Evolutionary conservation across 164 flowering plant genomes (phyloP).

Genomic region (Paratinospora sagittata): DNA sequence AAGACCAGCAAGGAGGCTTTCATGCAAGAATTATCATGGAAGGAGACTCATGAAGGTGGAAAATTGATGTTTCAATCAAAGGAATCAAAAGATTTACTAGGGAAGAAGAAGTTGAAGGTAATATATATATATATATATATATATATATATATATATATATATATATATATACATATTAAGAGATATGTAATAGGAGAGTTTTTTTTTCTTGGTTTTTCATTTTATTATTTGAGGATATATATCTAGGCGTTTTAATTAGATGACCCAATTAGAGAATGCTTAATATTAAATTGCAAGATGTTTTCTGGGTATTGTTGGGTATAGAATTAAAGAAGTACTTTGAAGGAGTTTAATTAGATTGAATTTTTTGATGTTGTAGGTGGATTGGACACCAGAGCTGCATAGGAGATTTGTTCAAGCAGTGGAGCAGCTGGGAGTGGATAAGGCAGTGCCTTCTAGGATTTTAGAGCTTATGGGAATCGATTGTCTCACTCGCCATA

Average conservation of each 20-base stretch:
- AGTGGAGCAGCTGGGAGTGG: constrained; percentile 97
- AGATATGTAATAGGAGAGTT: too few species aligned
- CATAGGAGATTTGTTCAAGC: constrained; percentile 92
- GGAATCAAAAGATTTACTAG: constrained; percentile 36
- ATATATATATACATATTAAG: too few species aligned
- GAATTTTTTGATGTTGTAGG: constrained; percentile 40
- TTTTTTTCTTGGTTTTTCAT: too few species aligned
- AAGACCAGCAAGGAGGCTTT: constrained; percentile 26
- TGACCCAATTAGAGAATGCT: too few species aligned
- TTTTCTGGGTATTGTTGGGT: too few species aligned
- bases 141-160: too few species aligned
- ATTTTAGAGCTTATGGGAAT: constrained; percentile 92
- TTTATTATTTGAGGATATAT: too few species aligned
- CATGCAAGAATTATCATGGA: neutral
- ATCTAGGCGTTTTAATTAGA: too few species aligned
- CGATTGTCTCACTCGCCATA: constrained; percentile 95
- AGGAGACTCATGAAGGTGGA: constrained; percentile 16
- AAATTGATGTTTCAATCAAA: constrained; percentile 22
- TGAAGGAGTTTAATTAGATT: neutral
- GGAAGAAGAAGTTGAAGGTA: constrained; percentile 61
- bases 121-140: too few species aligned
- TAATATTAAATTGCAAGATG: too few species aligned
- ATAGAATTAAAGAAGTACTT: too few species aligned
- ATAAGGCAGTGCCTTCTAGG: constrained; percentile 96
- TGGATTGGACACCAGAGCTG: constrained; percentile 99